A percentile compares a stretch with the other conserved stretches of the same genome.
Conservation (phyloP, 2,329 filamentous ascomycete genomes). For the Cercospora janseana region DNA sequence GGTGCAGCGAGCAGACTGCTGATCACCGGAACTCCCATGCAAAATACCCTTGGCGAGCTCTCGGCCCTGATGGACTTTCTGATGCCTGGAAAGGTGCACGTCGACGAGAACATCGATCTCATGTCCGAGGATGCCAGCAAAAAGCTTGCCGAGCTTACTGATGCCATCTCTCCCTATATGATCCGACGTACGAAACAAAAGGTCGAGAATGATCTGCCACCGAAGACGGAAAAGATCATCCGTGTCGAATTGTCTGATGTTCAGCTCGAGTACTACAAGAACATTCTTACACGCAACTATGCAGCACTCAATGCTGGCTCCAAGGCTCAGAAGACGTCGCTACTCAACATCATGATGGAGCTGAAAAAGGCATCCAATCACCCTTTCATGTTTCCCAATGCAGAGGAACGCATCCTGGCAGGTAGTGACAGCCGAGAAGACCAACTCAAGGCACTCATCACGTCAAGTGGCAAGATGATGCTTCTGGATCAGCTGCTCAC, state of each 20-base stretch:
- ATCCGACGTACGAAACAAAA: constrained; percentile 94
- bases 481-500: constrained; percentile 90
- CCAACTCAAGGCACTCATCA: constrained; percentile 86
- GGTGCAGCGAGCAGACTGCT: constrained; percentile 83
- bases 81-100: constrained; percentile 87
- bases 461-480: constrained; percentile 99
- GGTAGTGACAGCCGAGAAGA: constrained; percentile 83
- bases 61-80: constrained; percentile 93
- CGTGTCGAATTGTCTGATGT: constrained; percentile 95
- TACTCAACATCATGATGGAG: constrained; percentile 99
- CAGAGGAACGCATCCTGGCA: constrained; percentile 78
- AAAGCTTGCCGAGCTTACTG: constrained; percentile 82
- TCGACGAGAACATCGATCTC: constrained; percentile 89
- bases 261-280: constrained; percentile 97
- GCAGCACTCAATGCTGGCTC: constrained; percentile 87
- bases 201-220: constrained; percentile 91
- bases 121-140: constrained; percentile 73
- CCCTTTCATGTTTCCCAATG: constrained; percentile 94
- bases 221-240: constrained; percentile 98
- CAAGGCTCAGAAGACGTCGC: constrained; percentile 86
- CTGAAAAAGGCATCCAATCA: constrained; percentile 99
- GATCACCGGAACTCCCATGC: constrained; percentile 95
- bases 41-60: constrained; percentile 92
- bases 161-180: constrained; percentile 88
- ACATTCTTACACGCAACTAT: constrained; percentile 95